phyloP scores from a whole-genome alignment of 371 early-diverging fungal genomes.

The Polyrhizophydium stewartii region DNA sequence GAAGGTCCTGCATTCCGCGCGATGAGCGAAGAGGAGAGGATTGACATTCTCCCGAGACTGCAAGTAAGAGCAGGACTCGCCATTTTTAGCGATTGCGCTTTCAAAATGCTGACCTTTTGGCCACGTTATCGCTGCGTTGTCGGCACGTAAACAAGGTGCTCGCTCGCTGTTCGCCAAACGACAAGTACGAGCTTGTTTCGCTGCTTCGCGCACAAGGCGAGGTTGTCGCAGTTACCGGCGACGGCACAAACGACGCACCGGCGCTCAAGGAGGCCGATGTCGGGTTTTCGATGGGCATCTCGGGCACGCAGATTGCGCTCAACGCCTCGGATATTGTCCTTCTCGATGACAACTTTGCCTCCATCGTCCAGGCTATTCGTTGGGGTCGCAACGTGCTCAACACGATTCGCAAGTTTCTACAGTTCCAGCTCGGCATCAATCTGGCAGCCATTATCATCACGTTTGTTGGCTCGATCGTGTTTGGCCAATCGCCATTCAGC shows the following conservation, averaged over 20 bases:
- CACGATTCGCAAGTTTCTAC: constrained; percentile 74
- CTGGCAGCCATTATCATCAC: constrained; percentile 35
- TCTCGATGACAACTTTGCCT: too few species aligned
- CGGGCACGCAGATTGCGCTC: too few species aligned
- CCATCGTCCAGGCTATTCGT: too few species aligned
- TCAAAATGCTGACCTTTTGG: too few species aligned
- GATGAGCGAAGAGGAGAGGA: constrained; percentile 72
- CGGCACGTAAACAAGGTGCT: too few species aligned
- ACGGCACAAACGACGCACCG: constrained; percentile 79
- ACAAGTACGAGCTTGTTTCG: constrained; percentile 86
- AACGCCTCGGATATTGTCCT: too few species aligned
- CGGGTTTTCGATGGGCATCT: too few species aligned
- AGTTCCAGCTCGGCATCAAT: constrained; percentile 70
- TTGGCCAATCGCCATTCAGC: constrained; percentile 77
- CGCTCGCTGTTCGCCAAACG: constrained; percentile 88
- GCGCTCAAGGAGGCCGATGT: too few species aligned
- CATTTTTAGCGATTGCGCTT: too few species aligned
- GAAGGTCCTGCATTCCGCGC: constrained; percentile 83
- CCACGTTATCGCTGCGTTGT: constrained; percentile 62
- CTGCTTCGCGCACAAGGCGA: constrained; percentile 78
- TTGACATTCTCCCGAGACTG: constrained; percentile 71
- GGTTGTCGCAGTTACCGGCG: constrained; percentile 92
- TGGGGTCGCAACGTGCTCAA: constrained; percentile 88
- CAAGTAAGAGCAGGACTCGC: too few species aligned
- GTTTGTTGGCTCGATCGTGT: constrained; percentile 40